phyloP scores from a whole-genome alignment of 768 basidiomycete genomes.

The Leucocoprinus sp. region DNA sequence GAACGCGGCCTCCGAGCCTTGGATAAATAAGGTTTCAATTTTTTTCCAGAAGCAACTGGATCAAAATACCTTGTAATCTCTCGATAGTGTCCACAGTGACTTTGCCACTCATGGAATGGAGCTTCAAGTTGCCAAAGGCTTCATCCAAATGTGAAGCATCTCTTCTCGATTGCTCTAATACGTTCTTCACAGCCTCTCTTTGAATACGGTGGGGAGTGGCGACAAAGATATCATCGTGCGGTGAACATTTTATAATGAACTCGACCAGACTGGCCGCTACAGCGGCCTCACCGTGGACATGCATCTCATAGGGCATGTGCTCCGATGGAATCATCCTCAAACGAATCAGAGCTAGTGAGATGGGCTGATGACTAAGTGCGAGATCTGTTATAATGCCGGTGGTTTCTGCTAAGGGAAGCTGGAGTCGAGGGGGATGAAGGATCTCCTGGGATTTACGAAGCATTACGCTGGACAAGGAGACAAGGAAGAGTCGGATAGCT shows the following conservation, averaged over 20 bases:
- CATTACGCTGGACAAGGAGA: conserved; percentile 38
- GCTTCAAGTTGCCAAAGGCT: conserved; percentile 13
- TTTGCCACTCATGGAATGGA: conserved; percentile 12
- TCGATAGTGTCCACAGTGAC: conserved; percentile 44
- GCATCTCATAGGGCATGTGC: conserved; percentile 35
- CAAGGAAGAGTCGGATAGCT: conserved; percentile 28
- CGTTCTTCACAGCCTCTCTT: conserved; percentile 39
- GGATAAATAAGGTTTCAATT: not conserved
- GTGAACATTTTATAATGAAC: conserved; percentile 28
- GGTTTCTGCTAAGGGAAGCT: conserved; percentile 12
- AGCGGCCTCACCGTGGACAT: conserved; percentile 40
- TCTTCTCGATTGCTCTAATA: conserved; percentile 20
- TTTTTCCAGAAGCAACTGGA: not conserved
- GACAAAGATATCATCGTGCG: conserved; percentile 39
- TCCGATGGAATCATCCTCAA: conserved; percentile 24
- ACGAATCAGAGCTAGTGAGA: conserved; percentile 37
- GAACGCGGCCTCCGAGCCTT: conserved; percentile 45
- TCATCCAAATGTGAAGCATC: conserved; percentile 13
- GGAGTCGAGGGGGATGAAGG: conserved; percentile 20
- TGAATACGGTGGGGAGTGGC: conserved; percentile 47
- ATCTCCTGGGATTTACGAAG: conserved; percentile 27
- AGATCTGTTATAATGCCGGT: conserved; percentile 11
- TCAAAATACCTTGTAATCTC: conserved; percentile 34
- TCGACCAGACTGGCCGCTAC: conserved; percentile 36
- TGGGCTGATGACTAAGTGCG: conserved; percentile 24